These are phyloP conservation scores for Yamadazyma mexicana DNA, from an alignment of 1,139 yeast species.

Conservation along the genomic window DNA sequence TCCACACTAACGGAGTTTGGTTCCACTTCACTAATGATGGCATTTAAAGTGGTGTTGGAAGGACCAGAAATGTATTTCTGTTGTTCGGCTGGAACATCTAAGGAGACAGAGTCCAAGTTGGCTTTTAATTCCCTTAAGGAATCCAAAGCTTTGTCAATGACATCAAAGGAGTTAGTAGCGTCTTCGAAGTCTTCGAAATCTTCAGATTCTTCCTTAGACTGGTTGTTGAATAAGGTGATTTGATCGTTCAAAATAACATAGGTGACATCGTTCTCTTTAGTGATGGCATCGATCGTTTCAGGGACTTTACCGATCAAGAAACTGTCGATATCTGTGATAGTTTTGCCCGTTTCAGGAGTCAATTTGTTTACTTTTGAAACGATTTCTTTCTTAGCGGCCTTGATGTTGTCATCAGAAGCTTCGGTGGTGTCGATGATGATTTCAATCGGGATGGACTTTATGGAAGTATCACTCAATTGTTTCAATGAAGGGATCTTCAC, in stretches of 20 bases:
- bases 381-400: constrained; percentile 58
- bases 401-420: constrained; percentile 33
- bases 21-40: constrained; percentile 42
- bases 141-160: constrained; percentile 52
- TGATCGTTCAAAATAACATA: constrained; percentile 53
- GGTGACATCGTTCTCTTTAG: constrained; percentile 50
- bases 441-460: constrained; percentile 40
- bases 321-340: constrained; percentile 66
- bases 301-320: constrained; percentile 60
- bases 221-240: constrained; percentile 40
- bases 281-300: constrained; percentile 42
- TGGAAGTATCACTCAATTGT: constrained; percentile 20
- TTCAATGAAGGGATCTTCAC: constrained; percentile 55
- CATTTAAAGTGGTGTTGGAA: constrained; percentile 54
- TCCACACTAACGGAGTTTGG: constrained; percentile 41
- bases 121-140: constrained; percentile 60
- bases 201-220: constrained; percentile 31
- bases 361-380: constrained; percentile 72
- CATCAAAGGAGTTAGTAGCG: constrained; percentile 31
- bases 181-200: constrained; percentile 40
- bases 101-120: constrained; percentile 50
- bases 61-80: constrained; percentile 64
- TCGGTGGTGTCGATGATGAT: constrained; percentile 36
- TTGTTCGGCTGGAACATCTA: constrained; percentile 53
- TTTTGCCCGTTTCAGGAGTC: constrained; percentile 64